phyloP scores from a whole-genome alignment of 1,284 basidiomycete genomes.

The Amylostereum areolatum region DNA sequence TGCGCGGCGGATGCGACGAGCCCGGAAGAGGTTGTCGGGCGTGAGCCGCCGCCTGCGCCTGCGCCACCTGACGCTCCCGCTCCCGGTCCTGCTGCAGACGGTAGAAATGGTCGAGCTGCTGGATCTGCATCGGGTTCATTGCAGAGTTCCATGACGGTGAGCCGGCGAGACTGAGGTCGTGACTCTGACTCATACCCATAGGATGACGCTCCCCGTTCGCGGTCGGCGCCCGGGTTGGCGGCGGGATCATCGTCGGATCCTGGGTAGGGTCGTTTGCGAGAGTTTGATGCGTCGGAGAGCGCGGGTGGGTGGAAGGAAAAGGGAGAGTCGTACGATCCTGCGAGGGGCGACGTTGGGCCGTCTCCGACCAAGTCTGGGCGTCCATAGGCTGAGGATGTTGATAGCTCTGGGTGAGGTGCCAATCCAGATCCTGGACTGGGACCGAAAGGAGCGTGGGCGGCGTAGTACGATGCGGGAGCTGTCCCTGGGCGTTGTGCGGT shows the following conservation, averaged over 20 bases:
- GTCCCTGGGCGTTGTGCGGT: conserved; percentile 55
- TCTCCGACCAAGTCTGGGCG: conserved; percentile 29
- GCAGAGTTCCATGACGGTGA: conserved; percentile 82
- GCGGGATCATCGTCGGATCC: conserved; percentile 42
- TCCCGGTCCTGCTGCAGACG: conserved; percentile 12
- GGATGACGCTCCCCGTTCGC: conserved; percentile 24
- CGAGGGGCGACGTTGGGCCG: conserved; percentile 19
- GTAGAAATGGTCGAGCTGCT: conserved; percentile 32
- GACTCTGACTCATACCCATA: conserved; percentile 52
- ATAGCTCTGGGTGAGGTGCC: conserved; percentile 17
- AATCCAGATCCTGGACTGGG: conserved; percentile 41
- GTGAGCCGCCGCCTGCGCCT: conserved; percentile 26
- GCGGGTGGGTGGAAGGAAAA: conserved; percentile 78
- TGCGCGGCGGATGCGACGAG: conserved; percentile 39
- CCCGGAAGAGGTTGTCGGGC: conserved; percentile 43
- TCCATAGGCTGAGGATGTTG: conserved; percentile 10
- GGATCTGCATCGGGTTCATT: conserved; percentile 48
- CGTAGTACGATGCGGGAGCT: conserved; percentile 53
- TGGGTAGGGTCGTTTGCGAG: conserved; percentile 60
- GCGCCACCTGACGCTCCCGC: conserved; percentile 18
- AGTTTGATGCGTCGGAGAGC: conserved; percentile 31
- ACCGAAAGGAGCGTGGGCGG: conserved; percentile 27
- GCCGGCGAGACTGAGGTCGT: conserved; percentile 66
- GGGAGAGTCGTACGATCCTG: conserved; percentile 45
- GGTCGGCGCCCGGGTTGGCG: conserved; percentile 24